Evolutionary conservation across 805 yeast species (phyloP).

Genomic region (Wickerhamiella vanderwaltii): DNA sequence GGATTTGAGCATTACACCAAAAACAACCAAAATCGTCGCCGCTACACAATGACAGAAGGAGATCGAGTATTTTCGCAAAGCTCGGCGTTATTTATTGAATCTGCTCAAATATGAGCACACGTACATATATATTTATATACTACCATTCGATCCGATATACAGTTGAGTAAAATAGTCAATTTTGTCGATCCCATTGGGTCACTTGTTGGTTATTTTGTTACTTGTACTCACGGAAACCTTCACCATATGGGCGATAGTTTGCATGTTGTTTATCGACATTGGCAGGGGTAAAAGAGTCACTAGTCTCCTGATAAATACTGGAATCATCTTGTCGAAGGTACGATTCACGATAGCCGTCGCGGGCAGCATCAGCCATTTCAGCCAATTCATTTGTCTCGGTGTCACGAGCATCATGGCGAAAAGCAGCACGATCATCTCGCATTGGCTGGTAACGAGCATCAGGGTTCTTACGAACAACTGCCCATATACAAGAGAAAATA

Average conservation of each 20-base stretch:
- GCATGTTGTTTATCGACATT: slow-evolving; percentile 5
- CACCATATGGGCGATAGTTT: slow-evolving; percentile 5
- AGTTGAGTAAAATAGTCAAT: too few relatives aligned
- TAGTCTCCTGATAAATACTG: slow-evolving; percentile 12
- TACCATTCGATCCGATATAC: too few relatives aligned
- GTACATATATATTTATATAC: too few relatives aligned
- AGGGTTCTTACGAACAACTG: slow-evolving; percentile 79
- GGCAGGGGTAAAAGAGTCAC: not conserved
- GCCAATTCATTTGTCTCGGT: slow-evolving; percentile 42
- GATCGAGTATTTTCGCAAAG: slow-evolving; percentile 74
- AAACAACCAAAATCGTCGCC: slow-evolving; percentile 35
- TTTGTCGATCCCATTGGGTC: too few relatives aligned
- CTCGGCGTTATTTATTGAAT: slow-evolving; percentile 53
- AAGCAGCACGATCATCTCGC: slow-evolving; percentile 94
- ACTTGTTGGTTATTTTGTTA: too few relatives aligned
- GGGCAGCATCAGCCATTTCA: slow-evolving; percentile 51
- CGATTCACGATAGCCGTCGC: slow-evolving; percentile 26
- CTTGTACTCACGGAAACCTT: slow-evolving; percentile 2
- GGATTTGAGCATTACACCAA: slow-evolving; percentile 80
- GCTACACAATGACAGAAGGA: slow-evolving; percentile 43
- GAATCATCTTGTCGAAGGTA: slow-evolving; percentile 16
- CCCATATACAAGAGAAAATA: slow-evolving; percentile 74
- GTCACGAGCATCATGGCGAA: slow-evolving; percentile 37
- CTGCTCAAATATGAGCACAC: not conserved
- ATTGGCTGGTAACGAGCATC: slow-evolving; percentile 92